phyloP scores from a whole-genome alignment of 2,329 filamentous ascomycete species.

The Paraphoma sp. region DNA sequence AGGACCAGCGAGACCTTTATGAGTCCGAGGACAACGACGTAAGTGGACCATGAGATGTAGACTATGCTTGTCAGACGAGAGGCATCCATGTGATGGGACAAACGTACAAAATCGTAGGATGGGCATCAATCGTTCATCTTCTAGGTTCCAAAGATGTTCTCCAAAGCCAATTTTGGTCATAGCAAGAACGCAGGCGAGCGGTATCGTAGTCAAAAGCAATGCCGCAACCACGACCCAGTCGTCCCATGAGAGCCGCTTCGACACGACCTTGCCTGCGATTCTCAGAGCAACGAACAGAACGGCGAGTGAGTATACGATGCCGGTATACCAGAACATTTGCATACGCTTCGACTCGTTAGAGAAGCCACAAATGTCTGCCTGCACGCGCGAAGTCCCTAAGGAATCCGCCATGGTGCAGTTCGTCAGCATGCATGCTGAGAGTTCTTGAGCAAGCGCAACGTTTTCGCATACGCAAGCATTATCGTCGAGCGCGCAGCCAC shows the following conservation, averaged over 20 bases:
- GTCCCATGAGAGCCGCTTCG: conserved; percentile 18
- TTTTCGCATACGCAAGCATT: conserved; percentile 22
- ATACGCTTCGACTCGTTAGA: conserved; percentile 22
- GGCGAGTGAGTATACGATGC: conserved; percentile 19
- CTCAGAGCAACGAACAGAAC: conserved; percentile 16
- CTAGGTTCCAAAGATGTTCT: conserved; percentile 31
- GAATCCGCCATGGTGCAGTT: conserved; percentile 38
- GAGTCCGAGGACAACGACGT: conserved; percentile 22
- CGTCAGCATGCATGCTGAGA: conserved; percentile 29
- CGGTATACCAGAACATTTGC: conserved; percentile 17
- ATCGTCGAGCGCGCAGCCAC: conserved; percentile 21
- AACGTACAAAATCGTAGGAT: conserved; percentile 22
- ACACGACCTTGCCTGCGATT: conserved; percentile 14
- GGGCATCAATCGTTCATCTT: conserved; percentile 16
- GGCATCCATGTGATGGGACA: background rate
- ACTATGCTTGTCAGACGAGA: conserved; percentile 12
- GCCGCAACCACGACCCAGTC: conserved; percentile 18
- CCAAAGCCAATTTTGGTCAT: conserved; percentile 31
- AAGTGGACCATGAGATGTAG: conserved; percentile 24
- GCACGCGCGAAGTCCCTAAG: conserved; percentile 20
- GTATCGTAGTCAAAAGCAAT: conserved; percentile 8
- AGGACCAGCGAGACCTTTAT: conserved; percentile 28
- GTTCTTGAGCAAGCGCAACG: conserved; percentile 6
- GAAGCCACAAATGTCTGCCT: conserved; percentile 26
- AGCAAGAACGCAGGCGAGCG: conserved; percentile 23